A percentile compares a stretch with the other conserved stretches of the same genome.
phyloP scores from a whole-genome alignment of 257 asterid genomes.

The Solanum megistacrolobum region DNA sequence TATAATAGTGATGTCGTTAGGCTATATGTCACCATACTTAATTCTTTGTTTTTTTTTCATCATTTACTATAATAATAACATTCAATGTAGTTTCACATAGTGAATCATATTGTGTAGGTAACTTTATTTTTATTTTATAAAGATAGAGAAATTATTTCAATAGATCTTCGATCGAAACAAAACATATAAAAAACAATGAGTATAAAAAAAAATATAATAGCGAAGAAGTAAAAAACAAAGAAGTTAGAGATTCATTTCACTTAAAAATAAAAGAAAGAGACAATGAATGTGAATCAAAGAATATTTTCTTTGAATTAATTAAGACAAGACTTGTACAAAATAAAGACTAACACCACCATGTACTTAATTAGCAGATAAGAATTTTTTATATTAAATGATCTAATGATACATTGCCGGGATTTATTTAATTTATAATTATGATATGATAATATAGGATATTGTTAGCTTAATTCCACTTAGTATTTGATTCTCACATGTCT shows the following conservation, averaged over 20 bases:
- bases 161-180: fast-evolving
- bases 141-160: fast-evolving
- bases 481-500: background rate
- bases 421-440: background rate
- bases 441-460: background rate
- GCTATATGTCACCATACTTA: background rate
- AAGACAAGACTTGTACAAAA: background rate
- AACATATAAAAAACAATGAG: fast-evolving
- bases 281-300: background rate
- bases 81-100: background rate
- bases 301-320: background rate
- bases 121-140: background rate
- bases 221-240: background rate
- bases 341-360: background rate
- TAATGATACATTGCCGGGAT: background rate
- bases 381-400: background rate
- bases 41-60: background rate
- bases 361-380: background rate
- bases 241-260: background rate
- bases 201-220: background rate
- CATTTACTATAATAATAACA: background rate
- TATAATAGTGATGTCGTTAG: background rate
- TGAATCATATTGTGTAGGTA: background rate
- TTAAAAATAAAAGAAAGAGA: background rate
- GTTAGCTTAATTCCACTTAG: background rate